Evolutionary conservation across 805 yeast genomes (phyloP), one percentile per base, ranked within the genome.

Genomic region (Alloascoidea hylecoeti): DNA sequence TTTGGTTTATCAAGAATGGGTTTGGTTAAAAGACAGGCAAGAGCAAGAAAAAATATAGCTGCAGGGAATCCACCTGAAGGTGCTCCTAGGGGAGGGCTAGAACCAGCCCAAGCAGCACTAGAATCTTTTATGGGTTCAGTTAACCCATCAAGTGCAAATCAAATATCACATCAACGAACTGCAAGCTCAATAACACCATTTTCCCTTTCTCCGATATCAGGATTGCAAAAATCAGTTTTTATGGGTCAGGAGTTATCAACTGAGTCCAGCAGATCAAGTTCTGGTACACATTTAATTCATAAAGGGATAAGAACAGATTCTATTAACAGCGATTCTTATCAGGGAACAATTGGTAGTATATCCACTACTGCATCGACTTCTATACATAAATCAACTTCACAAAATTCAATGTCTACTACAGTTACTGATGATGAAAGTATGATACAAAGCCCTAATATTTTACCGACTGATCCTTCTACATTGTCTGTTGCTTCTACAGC

Each of bases 1-100:
- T 92, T 92, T 63, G 99, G 98, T 1, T 66, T 92, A 34, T 82
- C 95, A 5, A 66, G 94, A 52, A 76, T 86, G 66, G 96, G 96
- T 18, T 70, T 88, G 34, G 72, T 85, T 28, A 79, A 85, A 32
- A 74, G 96, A 56, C 95, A 86, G 51, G 40, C 14, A 35, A 36
- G 28, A 34, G 35, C n/a, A 18, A 23, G 30, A n/a, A 23, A 23
- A 5, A 17, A 15, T 27, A 36, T 19, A 16, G 43, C 44, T 14
- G 36, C 23, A 17, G 28, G 27, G 18, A 35, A 39, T 13, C n/a
- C 18, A 4, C 28, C 32, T 28, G 41, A 38, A 16, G 23, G 36
- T n/a, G 39, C 43, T 3, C 41, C 39, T 16, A 18, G 40, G n/a
- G 35, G 33, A 16, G n/a, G n/a, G n/a, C n/a, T n/a, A n/a, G 30